Conservation (phyloP, 371 early-diverging fungal genomes). For the Paramicrosporidium saccamoebae region DNA sequence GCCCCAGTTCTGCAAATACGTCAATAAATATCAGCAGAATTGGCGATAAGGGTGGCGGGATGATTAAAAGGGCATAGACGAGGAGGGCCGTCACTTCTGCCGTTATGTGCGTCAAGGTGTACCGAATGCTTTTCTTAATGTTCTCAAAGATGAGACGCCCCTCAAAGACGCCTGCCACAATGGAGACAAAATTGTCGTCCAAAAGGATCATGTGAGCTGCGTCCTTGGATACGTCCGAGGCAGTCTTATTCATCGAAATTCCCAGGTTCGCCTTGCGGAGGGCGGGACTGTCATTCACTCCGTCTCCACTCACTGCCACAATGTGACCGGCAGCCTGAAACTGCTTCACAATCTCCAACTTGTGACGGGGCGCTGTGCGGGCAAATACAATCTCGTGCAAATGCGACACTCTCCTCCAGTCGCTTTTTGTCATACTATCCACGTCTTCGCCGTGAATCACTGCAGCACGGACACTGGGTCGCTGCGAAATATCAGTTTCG, state of each 20-base stretch:
- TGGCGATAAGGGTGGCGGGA: constrained; percentile 8
- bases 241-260: constrained; percentile 31
- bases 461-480: neutral
- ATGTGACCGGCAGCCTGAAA: constrained; percentile 27
- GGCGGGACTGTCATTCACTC: constrained; percentile 74
- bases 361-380: constrained; percentile 63
- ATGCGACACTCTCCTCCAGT: constrained; percentile 17
- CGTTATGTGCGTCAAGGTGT: constrained; percentile 30
- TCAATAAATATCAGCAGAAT: constrained; percentile 12
- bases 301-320: constrained; percentile 84
- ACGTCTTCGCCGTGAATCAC: constrained; percentile 1
- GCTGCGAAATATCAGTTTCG: constrained; percentile 2
- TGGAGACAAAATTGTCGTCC: constrained; percentile 27
- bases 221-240: constrained; percentile 39
- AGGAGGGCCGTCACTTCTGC: constrained; percentile 28
- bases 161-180: constrained; percentile 26
- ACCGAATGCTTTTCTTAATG: constrained; percentile 34
- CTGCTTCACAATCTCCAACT: constrained; percentile 45
- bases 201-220: constrained; percentile 32
- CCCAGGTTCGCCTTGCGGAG: constrained; percentile 37
- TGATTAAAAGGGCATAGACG: constrained; percentile 18
- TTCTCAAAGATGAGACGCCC: constrained; percentile 55
- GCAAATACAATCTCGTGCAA: constrained; percentile 55
- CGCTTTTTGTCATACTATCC: constrained; percentile 7
- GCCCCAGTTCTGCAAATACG: constrained; percentile 11